phyloP scores from a whole-genome alignment of 2,329 filamentous ascomycete genomes.

The Sclerotinia nivalis region DNA sequence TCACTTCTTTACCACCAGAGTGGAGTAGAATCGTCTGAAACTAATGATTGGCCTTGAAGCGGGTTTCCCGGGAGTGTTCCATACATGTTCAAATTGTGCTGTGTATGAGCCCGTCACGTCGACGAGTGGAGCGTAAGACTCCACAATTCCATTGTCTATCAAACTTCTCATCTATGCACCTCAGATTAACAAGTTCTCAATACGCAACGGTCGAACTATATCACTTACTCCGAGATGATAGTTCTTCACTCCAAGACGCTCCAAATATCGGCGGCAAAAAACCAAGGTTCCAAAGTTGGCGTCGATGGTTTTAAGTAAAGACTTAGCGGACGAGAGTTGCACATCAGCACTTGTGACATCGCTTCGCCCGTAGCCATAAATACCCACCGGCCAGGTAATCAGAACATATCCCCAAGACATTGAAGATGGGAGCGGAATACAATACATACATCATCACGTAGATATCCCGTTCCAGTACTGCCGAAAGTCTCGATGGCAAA shows the following conservation, averaged over 20 bases:
- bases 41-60: constrained; percentile 24
- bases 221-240: constrained; percentile 57
- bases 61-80: background rate
- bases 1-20: constrained; percentile 50
- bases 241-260: constrained; percentile 60
- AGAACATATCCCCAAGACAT: constrained; percentile 15
- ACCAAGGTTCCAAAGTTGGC: constrained; percentile 63
- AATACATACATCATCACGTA: constrained; percentile 48
- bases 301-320: constrained; percentile 58
- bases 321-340: constrained; percentile 55
- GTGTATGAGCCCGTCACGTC: constrained; percentile 62
- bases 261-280: constrained; percentile 62
- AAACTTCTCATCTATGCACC: constrained; percentile 58
- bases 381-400: constrained; percentile 44
- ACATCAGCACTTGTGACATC: constrained; percentile 44
- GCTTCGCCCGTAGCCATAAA: constrained; percentile 54
- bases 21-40: constrained; percentile 51
- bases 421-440: constrained; percentile 3
- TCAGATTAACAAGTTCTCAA: constrained; percentile 24
- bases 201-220: background rate
- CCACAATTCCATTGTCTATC: constrained; percentile 57
- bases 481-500: constrained; percentile 62
- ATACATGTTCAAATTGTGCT: constrained; percentile 62
- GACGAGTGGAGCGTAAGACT: constrained; percentile 56
- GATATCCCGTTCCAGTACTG: constrained; percentile 52